These are phyloP conservation scores for Flaveria robusta DNA, from an alignment of 129 eudicot genomes.

Conservation along the genomic window DNA sequence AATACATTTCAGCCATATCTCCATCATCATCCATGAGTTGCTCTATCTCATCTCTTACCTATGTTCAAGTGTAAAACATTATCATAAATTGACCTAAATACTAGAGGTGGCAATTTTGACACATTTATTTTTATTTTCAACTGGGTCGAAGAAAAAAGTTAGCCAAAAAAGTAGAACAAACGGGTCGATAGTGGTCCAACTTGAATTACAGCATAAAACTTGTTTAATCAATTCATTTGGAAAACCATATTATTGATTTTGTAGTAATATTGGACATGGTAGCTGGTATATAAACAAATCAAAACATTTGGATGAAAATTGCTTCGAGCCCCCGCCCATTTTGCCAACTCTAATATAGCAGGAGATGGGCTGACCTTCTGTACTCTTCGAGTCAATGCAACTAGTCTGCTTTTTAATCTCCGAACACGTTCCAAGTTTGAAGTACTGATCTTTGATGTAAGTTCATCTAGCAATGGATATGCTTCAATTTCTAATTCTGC, in stretches of 20 bases:
- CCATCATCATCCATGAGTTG: constrained; percentile 99
- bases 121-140: neutral
- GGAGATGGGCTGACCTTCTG: constrained; percentile 63
- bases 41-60: constrained; percentile 98
- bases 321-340: neutral
- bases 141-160: neutral
- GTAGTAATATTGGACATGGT: neutral
- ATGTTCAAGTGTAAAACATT: constrained; percentile 20
- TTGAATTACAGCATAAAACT: neutral
- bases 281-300: neutral
- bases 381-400: constrained; percentile 84
- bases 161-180: neutral
- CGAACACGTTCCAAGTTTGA: constrained; percentile 89
- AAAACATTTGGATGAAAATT: neutral
- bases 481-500: constrained; percentile 86
- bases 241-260: neutral
- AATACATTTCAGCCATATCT: constrained; percentile 98
- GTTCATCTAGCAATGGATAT: constrained; percentile 94
- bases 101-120: neutral
- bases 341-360: neutral
- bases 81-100: no score
- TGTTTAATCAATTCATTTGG: neutral
- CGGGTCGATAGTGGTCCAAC: neutral
- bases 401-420: constrained; percentile 88
- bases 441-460: constrained; percentile 88